Percentiles rank a stretch among this genome's conserved stretches.
phyloP scores from a whole-genome alignment of 768 basidiomycete species.

The Panellus pusillus region DNA sequence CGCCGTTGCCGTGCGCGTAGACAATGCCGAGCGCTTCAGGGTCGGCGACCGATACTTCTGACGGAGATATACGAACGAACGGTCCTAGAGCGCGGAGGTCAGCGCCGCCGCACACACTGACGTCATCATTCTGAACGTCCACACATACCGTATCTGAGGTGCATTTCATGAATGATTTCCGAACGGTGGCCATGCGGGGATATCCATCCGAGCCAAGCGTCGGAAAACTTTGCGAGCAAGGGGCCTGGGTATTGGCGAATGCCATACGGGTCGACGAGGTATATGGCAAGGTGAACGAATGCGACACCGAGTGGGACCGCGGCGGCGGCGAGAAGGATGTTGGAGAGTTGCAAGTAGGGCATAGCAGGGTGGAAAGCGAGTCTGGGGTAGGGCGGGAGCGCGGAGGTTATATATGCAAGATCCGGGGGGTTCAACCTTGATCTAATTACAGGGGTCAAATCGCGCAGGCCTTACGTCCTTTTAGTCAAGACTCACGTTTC shows the following conservation, averaged over 20 bases:
- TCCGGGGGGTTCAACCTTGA: too few relatives aligned
- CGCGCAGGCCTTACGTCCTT: too few relatives aligned
- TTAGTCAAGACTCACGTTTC: too few relatives aligned
- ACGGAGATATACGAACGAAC: slow-evolving; percentile 71
- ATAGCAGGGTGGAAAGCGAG: neutral
- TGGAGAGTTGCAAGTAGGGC: slow-evolving; percentile 22
- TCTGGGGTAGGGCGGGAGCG: too few relatives aligned
- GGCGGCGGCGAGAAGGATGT: neutral
- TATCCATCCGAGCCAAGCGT: slow-evolving; percentile 70
- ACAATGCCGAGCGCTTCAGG: slow-evolving; percentile 74
- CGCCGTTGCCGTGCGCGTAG: slow-evolving; percentile 84
- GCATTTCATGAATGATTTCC: slow-evolving; percentile 70
- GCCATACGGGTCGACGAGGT: slow-evolving; percentile 56
- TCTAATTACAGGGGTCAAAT: too few relatives aligned
- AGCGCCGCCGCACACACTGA: neutral
- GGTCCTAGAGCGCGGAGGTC: slow-evolving; percentile 42
- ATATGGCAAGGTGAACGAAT: slow-evolving; percentile 46
- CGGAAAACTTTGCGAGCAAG: slow-evolving; percentile 66
- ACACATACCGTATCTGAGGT: slow-evolving; percentile 66
- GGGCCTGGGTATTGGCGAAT: slow-evolving; percentile 68
- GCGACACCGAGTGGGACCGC: slow-evolving; percentile 26
- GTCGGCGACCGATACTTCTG: slow-evolving; percentile 75
- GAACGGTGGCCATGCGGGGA: slow-evolving; percentile 72
- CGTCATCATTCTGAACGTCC: neutral
- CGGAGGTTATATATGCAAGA: too few relatives aligned